Base-by-base conservation (phyloP, 1,284 basidiomycete species). In the Papiliotrema fonsecae region DNA sequence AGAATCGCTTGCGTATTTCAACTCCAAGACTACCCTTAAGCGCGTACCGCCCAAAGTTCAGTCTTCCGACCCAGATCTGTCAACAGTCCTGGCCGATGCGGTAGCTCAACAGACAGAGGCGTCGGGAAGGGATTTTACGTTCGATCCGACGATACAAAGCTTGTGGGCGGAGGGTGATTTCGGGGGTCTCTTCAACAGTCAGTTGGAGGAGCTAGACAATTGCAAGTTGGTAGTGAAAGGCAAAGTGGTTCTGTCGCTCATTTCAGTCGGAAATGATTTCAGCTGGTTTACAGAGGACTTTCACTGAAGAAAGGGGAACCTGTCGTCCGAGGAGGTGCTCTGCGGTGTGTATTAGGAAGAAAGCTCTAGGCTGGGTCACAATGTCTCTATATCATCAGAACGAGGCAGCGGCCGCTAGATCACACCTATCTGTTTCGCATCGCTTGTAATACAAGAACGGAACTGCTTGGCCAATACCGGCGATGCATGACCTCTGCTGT, bases 251-350 rank as follows among this genome's bases (percentile, higher is more conserved):
- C 30, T 37, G 19, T 14, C 9, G 36, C 19, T 37, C 11, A 37
- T 13, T 18, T 19, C 18, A 37, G 36, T 11, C 36, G 19, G 19
- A 9, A 18, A 37, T 19, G 36, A 37, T 19, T 37, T 37, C 13
- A 21, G 19, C 36, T 56, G 19, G 44, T 51, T 41, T 6, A 25
- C 22, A 11, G 30, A 9, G 30, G 30, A 31, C 9, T 31, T 31
- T 16, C 9, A 16, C 30, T 31, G 30, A 31, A 31, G 30, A 31
- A 9, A 31, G 9, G 30, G 9, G 30, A 16, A 31, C n/a, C n/a
- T n/a, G n/a, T n/a, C n/a, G n/a, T n/a, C n/a, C n/a, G n/a, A n/a
- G n/a, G n/a, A n/a, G n/a, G n/a, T n/a, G n/a, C n/a, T n/a, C n/a
- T n/a, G n/a, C n/a, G n/a, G n/a, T n/a, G n/a, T n/a, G n/a, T n/a